Evolutionary conservation across 2,329 filamentous ascomycete genomes (phyloP).

Genomic region (Pyrenochaeta sp.): DNA sequence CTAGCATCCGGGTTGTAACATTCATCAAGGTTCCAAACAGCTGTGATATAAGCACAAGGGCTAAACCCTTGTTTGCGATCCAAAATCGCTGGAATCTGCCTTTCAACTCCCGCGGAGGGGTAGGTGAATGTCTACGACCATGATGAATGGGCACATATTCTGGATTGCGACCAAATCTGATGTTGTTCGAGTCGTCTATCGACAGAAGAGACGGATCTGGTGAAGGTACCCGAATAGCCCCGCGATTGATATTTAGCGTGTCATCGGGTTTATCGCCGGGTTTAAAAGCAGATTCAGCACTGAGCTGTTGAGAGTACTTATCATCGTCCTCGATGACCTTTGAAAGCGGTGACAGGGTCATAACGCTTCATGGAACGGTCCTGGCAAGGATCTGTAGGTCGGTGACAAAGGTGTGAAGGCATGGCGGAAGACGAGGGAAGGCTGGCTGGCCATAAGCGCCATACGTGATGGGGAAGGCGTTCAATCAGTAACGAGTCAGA

Average conservation of each 20-base stretch:
- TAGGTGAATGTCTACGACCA: conserved; percentile 32
- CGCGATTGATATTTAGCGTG: conserved; percentile 32
- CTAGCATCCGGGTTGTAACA: conserved; percentile 77
- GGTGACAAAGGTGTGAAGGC: conserved; percentile 19
- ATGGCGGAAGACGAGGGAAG: conserved; percentile 15
- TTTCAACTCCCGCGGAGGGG: conserved; percentile 27
- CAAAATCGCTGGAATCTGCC: conserved; percentile 57
- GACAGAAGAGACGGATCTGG: conserved; percentile 45
- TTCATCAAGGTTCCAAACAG: conserved; percentile 89
- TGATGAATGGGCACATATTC: conserved; percentile 23
- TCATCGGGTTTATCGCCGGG: conserved; percentile 40
- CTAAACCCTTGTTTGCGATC: conserved; percentile 73
- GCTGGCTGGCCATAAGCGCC: conserved; percentile 25
- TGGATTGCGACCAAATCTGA: conserved; percentile 34
- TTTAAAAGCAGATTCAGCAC: conserved; percentile 29
- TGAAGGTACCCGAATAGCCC: conserved; percentile 43
- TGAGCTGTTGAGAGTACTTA: conserved; percentile 21
- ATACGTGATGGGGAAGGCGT: conserved; percentile 36
- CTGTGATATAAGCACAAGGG: conserved; percentile 77
- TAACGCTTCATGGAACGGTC: conserved; percentile 30
- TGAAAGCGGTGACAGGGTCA: conserved; percentile 31
- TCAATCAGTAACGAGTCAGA: conserved; percentile 28
- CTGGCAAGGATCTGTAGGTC: conserved; percentile 5
- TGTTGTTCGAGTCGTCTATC: conserved; percentile 44
- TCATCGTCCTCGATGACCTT: conserved; percentile 30